These are phyloP conservation scores for Aureobasidium namibiae DNA, from an alignment of 2,329 filamentous ascomycete genomes.

Conservation along the genomic window DNA sequence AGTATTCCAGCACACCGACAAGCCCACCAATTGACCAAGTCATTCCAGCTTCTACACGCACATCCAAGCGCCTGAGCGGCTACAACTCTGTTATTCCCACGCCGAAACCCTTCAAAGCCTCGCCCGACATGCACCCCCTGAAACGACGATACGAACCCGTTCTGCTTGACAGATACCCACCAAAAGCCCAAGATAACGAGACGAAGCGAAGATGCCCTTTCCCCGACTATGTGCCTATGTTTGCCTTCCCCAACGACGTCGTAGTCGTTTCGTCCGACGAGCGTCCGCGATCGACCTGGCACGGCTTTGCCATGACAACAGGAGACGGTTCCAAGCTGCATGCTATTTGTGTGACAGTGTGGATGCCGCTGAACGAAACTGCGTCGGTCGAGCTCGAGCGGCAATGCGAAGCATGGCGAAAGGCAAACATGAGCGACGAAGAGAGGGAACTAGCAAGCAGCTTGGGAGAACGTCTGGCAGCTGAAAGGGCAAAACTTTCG, in stretches of 20 bases:
- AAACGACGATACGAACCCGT: slow-evolving; percentile 92
- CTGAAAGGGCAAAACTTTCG: slow-evolving; percentile 82
- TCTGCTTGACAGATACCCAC: slow-evolving; percentile 88
- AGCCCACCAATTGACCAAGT: slow-evolving; percentile 38
- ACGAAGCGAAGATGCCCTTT: slow-evolving; percentile 73
- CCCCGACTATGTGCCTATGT: slow-evolving; percentile 98
- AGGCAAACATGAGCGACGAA: slow-evolving; percentile 72
- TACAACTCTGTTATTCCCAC: slow-evolving; percentile 97
- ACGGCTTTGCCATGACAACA: slow-evolving; percentile 96
- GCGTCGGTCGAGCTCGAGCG: slow-evolving; percentile 77
- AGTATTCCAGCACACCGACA: background rate
- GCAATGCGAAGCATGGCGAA: slow-evolving; percentile 45
- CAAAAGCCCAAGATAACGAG: slow-evolving; percentile 73
- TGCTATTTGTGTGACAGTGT: slow-evolving; percentile 83
- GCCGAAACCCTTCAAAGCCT: slow-evolving; percentile 80
- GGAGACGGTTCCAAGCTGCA: slow-evolving; percentile 88
- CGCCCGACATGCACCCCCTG: slow-evolving; percentile 90
- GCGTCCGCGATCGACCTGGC: slow-evolving; percentile 91
- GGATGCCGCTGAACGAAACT: slow-evolving; percentile 75
- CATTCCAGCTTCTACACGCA: slow-evolving; percentile 59
- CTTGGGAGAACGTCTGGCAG: slow-evolving; percentile 76
- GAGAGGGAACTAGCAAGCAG: slow-evolving; percentile 89
- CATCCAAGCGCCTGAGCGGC: slow-evolving; percentile 82
- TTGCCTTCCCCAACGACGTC: slow-evolving; percentile 96
- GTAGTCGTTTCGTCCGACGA: slow-evolving; percentile 94